Evolutionary conservation across 345 rosid genomes (phyloP).

Genomic region (Anacardium occidentale): DNA sequence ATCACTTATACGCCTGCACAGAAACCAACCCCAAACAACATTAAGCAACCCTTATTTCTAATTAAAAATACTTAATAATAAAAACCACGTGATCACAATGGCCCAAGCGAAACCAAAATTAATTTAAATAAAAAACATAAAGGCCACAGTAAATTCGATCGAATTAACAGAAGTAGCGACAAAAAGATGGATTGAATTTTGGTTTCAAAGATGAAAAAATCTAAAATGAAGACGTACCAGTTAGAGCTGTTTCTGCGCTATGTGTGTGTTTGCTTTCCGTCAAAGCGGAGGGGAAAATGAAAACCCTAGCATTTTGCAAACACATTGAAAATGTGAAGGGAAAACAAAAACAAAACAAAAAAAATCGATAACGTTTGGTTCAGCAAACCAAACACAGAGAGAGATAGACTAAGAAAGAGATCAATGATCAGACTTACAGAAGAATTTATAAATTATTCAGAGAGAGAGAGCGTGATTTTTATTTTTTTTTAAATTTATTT

Average conservation of each 20-base stretch:
- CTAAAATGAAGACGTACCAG: conserved; percentile 22
- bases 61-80: not conserved
- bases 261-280: conserved; percentile 5
- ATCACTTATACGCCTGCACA: not conserved
- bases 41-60: too few species aligned
- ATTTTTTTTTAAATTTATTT: conserved; percentile 19
- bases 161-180: not conserved
- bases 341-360: too few species aligned
- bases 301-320: not conserved
- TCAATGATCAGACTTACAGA: not conserved
- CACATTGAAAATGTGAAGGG: not conserved
- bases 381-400: conserved; percentile 2
- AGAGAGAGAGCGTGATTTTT: conserved; percentile 9
- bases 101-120: not conserved
- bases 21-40: conserved; percentile 15
- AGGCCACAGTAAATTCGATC: not conserved
- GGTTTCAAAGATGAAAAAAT: not conserved
- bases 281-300: conserved; percentile 7
- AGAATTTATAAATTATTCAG: conserved; percentile 5
- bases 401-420: conserved; percentile 5
- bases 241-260: conserved; percentile 1
- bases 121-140: not conserved
- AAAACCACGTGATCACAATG: conserved; percentile 34
- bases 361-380: not conserved
- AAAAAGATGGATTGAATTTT: not conserved